Evolutionary conservation across 768 basidiomycete species (phyloP).

Genomic region (Rhizopogon rudus): DNA sequence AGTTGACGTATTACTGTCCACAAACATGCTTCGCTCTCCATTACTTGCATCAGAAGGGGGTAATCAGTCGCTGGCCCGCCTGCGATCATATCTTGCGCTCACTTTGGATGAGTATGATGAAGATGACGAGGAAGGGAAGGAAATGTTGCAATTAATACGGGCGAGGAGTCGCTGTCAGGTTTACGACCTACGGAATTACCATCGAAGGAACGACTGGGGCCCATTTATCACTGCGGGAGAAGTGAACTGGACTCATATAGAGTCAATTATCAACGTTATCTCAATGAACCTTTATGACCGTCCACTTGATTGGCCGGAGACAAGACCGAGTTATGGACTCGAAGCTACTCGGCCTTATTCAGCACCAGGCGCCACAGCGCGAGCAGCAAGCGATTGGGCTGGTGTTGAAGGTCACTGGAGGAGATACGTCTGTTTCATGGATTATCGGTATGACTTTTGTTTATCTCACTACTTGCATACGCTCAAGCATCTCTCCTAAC

Average conservation of each 20-base stretch:
- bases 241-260: slow-evolving; percentile 62
- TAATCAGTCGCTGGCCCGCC: slow-evolving; percentile 34
- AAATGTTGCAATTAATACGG: slow-evolving; percentile 30
- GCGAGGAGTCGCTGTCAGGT: slow-evolving; percentile 50
- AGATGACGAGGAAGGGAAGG: slow-evolving; percentile 18
- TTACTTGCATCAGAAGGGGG: slow-evolving; percentile 7
- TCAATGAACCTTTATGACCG: slow-evolving; percentile 47
- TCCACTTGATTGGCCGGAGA: slow-evolving; percentile 28
- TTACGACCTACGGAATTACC: slow-evolving; percentile 63
- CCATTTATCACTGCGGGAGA: slow-evolving; percentile 41
- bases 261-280: slow-evolving; percentile 53
- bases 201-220: slow-evolving; percentile 47
- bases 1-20: slow-evolving; percentile 33
- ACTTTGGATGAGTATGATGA: slow-evolving; percentile 32
- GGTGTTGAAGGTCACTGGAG: slow-evolving; percentile 74
- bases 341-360: slow-evolving; percentile 51
- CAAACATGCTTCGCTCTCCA: slow-evolving; percentile 29
- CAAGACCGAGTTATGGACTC: slow-evolving; percentile 45
- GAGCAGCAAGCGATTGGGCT: slow-evolving; percentile 55
- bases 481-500: neutral
- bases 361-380: slow-evolving; percentile 36
- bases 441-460: slow-evolving; percentile 50
- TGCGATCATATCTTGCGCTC: slow-evolving; percentile 46
- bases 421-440: slow-evolving; percentile 73
- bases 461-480: slow-evolving; percentile 39